Conservation (phyloP, 352 stramenopile species). For the Phytophthora sansomeana region DNA sequence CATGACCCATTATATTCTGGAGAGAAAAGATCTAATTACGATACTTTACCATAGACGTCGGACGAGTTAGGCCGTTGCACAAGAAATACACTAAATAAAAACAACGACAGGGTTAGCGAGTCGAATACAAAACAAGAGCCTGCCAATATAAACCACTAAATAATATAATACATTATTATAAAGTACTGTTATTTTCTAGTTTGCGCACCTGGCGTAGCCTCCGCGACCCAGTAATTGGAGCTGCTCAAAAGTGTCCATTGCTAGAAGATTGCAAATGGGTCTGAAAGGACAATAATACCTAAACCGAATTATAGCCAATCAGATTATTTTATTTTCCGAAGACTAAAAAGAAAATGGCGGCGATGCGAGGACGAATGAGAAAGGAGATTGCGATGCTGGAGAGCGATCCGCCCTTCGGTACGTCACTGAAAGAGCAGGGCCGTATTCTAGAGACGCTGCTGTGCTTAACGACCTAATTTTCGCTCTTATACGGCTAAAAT, state of each 20-base stretch:
- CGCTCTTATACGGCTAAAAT: background rate
- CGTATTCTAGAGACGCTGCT: background rate
- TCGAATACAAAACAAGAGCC: too few relatives aligned
- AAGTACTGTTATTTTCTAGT: background rate
- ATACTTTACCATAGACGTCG: constrained; percentile 40
- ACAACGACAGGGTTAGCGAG: background rate
- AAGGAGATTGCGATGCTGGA: constrained; percentile 89
- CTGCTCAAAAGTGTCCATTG: constrained; percentile 62
- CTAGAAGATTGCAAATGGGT: constrained; percentile 25
- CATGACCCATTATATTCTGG: background rate
- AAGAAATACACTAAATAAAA: constrained; percentile 53
- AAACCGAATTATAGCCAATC: constrained; percentile 1
- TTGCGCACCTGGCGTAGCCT: constrained; percentile 64
- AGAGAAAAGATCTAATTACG: background rate
- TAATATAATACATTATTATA: constrained; percentile 4
- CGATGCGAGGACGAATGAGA: constrained; percentile 82
- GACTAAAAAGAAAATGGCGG: constrained; percentile 50
- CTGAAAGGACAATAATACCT: constrained; percentile 13
- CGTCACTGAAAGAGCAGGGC: background rate
- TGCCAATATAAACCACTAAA: background rate
- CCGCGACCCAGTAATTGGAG: constrained; percentile 62
- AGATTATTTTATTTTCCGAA: constrained; percentile 6
- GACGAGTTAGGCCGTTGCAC: constrained; percentile 39
- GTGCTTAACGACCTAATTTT: constrained; percentile 1
- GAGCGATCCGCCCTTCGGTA: constrained; percentile 77